A percentile compares a stretch with the other conserved stretches of the same genome.
Conservation (phyloP, 345 rosid genomes). For the Cardamine chenopodiifolia region DNA sequence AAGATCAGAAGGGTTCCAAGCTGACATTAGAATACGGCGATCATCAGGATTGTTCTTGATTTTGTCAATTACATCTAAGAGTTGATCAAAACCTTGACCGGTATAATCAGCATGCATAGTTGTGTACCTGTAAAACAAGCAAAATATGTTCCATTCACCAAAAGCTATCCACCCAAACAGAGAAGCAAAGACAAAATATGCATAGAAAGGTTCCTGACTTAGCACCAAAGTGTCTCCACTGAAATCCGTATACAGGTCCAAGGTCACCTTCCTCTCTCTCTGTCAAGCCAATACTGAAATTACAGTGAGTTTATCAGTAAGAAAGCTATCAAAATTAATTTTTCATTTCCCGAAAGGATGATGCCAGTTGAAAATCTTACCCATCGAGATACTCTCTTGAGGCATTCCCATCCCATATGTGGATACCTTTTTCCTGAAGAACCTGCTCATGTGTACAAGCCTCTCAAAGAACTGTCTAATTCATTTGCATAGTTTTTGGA, state of each 20-base stretch:
- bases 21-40: conserved; percentile 78
- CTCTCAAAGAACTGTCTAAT: neutral
- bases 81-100: conserved; percentile 92
- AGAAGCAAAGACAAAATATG: neutral
- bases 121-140: conserved; percentile 59
- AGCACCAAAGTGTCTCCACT: conserved; percentile 98
- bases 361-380: conserved; percentile 33
- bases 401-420: conserved; percentile 96
- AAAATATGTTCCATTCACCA: neutral
- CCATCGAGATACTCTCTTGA: conserved; percentile 91
- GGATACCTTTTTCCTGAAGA: conserved; percentile 87
- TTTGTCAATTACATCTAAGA: conserved; percentile 76
- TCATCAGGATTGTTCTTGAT: conserved; percentile 88
- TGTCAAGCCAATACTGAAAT: conserved; percentile 65
- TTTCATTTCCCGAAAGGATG: neutral
- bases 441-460: conserved; percentile 52
- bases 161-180: neutral
- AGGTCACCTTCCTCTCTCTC: conserved; percentile 90
- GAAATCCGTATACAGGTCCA: conserved; percentile 96
- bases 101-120: conserved; percentile 90
- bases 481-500: neutral
- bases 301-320: neutral
- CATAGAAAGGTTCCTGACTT: conserved; percentile 50
- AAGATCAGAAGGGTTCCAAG: conserved; percentile 97
- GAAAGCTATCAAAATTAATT: neutral